Base-by-base conservation (phyloP, 345 rosid species). In the Citrus australasica region DNA sequence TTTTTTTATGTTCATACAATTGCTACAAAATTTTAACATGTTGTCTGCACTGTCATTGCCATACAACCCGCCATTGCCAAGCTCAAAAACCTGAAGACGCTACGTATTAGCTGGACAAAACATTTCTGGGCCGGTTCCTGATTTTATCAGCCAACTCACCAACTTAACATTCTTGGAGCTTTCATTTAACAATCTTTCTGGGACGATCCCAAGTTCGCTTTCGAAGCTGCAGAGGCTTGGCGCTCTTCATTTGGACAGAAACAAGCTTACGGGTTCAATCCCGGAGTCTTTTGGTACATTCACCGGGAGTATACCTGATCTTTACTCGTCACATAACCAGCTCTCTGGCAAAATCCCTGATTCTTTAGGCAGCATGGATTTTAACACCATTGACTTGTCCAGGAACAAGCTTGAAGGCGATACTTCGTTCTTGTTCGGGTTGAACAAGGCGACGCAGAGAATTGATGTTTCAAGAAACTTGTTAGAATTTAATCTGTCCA, bases 351-450 rank as follows among this genome's bases (percentile, higher is more conserved):
- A 79, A 14, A 83, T 94, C 60, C 95, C 95, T 14, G 70, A 76
- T 1, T 90, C 94, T 2, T 80, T 92, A 77, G 89, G 88, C 53
- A 83, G 86, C 42, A 60, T 85, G 5, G 85, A 91, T 72, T 88
- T 88, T 30, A 51, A 65, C n/a, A 55, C 48, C 46, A 78, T 91
- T 2, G 92, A 94, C 80, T 64, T 92, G 53, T 90, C 95, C 9
- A 80, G 98, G 62, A 94, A 92, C 86, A 83, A 65, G 62, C 85
- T 92, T 5, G 71, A 74, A 79, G 97, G 94, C 1, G 97, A 94
- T 27, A 87, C 91, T 65, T 91, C 93, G 0, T 71, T 87, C 82
- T 78, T 91, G 69, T 91, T 94, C 70, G 95, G 98, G 56, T 58
- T 42, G 4, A 90, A 91, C 77, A 93, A 92, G 79, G 85, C 89